Evolutionary conservation across 192 early-diverging fungal species (phyloP), one percentile per base, ranked within the genome.

Genomic region (Globomyces pollinis-pini): DNA sequence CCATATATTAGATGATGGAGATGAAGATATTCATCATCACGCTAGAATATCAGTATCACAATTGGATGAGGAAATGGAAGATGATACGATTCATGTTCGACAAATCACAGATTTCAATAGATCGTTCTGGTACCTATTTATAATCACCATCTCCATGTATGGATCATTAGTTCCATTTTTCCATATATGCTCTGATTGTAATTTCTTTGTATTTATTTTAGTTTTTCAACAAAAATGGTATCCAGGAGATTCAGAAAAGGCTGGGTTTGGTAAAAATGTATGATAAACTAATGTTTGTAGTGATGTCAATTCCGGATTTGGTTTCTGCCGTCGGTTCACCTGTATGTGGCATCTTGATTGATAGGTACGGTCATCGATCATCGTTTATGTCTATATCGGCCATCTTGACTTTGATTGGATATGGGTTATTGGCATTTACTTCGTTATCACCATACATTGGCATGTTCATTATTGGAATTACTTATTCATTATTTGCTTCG

Each of bases 181-280:
- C 52, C 83, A 85, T 51, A 73, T 86, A 20, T 66, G 73, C 70
- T 57, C 83, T 50, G 50, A 75, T 71, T 84, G 79, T 81, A 69
- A 65, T 72, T 78, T 2, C 1, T 24, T n/a, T n/a, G n/a, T n/a
- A 33, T 24, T 8, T 1, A 41, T 20, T 38, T 3, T 32, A 77
- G 76, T 86, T 39, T 72, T 84, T 18, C 81, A 84, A 56, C 73
- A 72, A 51, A 85, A 84, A 51, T 86, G 81, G 80, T 80, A 77
- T 42, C 45, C 35, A 6, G 66, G 65, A 0, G 68, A 84, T 31
- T 52, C 75, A 6, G 72, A 68, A 28, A 79, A 49, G 0, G 84
- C 84, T 3, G 84, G 84, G 1, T 61, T 79, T 12, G 74, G 66
- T 57, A 77, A 66, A 68, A 15, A 15, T 64, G 21, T 15, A n/a